phyloP scores from a whole-genome alignment of 257 asterid genomes.

The Misopates orontium region DNA sequence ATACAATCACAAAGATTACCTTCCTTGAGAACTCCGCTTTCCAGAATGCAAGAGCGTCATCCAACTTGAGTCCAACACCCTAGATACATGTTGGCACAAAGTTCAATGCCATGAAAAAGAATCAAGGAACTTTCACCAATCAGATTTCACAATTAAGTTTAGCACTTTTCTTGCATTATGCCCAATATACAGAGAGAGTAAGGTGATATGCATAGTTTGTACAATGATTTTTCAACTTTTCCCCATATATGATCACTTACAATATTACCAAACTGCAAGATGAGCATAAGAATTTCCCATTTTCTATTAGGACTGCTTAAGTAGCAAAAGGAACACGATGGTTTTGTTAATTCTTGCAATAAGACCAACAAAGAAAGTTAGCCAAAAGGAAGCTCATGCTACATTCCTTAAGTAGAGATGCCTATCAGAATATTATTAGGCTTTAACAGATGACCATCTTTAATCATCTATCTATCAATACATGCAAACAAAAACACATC shows the following conservation, averaged over 20 bases:
- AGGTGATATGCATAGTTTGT: background rate
- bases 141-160: background rate
- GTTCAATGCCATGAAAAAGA: conserved; percentile 28
- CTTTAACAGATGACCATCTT: too few species aligned
- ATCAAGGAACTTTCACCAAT: conserved; percentile 14
- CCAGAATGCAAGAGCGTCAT: conserved; percentile 98
- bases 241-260: too few species aligned
- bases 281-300: background rate
- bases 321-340: conserved; percentile 15
- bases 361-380: conserved; percentile 14
- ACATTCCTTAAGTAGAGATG: background rate
- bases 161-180: conserved; percentile 12
- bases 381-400: background rate
- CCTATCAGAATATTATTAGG: too few species aligned
- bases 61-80: conserved; percentile 97
- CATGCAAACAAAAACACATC: too few species aligned
- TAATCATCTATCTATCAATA: too few species aligned
- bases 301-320: conserved; percentile 18
- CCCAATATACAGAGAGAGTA: conserved; percentile 11
- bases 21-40: conserved; percentile 86
- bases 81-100: conserved; percentile 28
- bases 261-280: background rate
- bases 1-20: conserved; percentile 40
- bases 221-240: too few species aligned
- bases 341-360: background rate